Percentiles rank a stretch among this genome's conserved stretches.
These are phyloP conservation scores for Vinca minor DNA, from an alignment of 257 asterid genomes.

Conservation along the genomic window DNA sequence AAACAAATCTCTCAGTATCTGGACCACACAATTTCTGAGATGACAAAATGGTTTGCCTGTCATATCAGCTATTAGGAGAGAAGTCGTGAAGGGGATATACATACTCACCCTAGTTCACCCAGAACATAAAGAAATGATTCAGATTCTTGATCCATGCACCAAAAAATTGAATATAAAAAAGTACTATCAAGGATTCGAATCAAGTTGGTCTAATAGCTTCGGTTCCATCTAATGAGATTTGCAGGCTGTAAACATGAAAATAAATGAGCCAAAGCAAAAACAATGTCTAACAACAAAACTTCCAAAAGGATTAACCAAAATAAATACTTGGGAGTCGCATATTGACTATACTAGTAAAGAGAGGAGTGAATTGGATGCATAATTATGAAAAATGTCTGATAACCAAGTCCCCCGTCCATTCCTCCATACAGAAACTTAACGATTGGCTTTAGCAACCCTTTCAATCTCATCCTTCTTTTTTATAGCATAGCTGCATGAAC, in stretches of 20 bases:
- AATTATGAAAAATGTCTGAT: background rate
- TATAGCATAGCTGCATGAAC: conserved; percentile 49
- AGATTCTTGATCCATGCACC: too few species aligned
- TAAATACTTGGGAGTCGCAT: background rate
- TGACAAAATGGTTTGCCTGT: too few species aligned
- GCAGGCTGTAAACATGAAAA: background rate
- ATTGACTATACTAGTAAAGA: background rate
- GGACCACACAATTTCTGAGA: too few species aligned
- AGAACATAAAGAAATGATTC: too few species aligned
- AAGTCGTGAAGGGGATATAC: too few species aligned
- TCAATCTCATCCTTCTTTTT: conserved; percentile 75
- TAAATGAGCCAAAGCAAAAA: background rate
- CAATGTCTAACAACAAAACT: background rate
- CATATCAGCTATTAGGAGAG: too few species aligned
- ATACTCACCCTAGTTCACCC: too few species aligned
- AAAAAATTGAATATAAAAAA: too few species aligned
- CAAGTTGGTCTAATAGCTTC: background rate
- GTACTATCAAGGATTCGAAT: background rate
- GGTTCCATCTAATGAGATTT: conserved; percentile 1
- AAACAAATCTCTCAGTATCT: too few species aligned
- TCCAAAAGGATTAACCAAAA: background rate
- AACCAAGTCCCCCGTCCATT: background rate
- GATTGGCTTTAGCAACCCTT: conserved; percentile 75
- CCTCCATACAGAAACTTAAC: conserved; percentile 23
- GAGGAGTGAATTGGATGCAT: background rate